Evolutionary conservation across 495 filamentous ascomycete genomes (phyloP).

Genomic region (Talaromyces liani): DNA sequence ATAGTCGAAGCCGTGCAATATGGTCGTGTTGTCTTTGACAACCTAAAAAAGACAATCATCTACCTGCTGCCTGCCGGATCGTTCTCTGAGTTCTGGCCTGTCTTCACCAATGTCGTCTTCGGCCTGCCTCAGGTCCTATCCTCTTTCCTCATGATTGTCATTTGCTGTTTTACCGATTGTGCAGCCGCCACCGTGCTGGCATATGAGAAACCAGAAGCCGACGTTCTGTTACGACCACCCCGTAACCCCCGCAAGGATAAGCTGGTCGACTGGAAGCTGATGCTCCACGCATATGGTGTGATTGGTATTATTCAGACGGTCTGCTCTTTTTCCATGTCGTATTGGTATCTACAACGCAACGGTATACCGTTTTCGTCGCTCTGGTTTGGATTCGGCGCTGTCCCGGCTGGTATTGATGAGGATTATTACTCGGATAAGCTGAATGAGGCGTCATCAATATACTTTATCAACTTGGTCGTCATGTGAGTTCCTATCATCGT

Average conservation of each 20-base stretch:
- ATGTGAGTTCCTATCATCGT: conserved; percentile 36
- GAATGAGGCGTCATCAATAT: conserved; percentile 53
- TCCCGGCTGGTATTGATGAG: conserved; percentile 36
- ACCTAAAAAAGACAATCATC: conserved; percentile 53
- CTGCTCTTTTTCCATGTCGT: conserved; percentile 44
- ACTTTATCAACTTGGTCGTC: conserved; percentile 67
- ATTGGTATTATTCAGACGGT: conserved; percentile 42
- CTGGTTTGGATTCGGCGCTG: conserved; percentile 40
- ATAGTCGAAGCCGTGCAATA: conserved; percentile 60
- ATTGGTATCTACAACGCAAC: conserved; percentile 39
- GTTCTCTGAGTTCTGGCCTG: conserved; percentile 71
- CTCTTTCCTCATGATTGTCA: conserved; percentile 66
- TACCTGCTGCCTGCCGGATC: conserved; percentile 59
- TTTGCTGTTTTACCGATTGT: conserved; percentile 61
- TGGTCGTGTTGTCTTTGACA: conserved; percentile 47
- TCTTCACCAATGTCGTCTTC: conserved; percentile 64
- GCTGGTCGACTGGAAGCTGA: conserved; percentile 43
- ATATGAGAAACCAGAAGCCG: conserved; percentile 64
- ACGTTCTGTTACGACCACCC: conserved; percentile 57
- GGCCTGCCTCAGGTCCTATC: conserved; percentile 61
- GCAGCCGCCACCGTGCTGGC: conserved; percentile 55
- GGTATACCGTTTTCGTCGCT: conserved; percentile 37
- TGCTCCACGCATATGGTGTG: conserved; percentile 44
- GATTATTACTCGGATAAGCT: conserved; percentile 36
- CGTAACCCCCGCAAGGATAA: conserved; percentile 55